Evolutionary conservation across 176 grass and related monocot genomes (phyloP), one percentile per base, ranked within the genome.

Genomic region (Musa itinerans): DNA sequence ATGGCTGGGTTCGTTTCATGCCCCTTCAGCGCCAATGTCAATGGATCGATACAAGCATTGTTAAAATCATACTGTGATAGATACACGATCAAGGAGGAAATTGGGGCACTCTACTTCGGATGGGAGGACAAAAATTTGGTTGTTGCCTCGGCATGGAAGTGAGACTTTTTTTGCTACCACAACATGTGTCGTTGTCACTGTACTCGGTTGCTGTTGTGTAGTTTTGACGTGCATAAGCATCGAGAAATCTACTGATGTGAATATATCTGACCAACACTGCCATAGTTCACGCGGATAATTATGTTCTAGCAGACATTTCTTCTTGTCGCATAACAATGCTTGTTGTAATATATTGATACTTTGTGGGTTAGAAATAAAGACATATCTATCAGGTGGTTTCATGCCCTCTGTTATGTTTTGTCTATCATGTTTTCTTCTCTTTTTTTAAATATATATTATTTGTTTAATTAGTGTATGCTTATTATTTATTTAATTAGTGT

Each of bases 101-200:
- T 65, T 56, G 90, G 86, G 24, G 82, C 86, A 5, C 90, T 97
- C 73, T 85, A 97, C 83, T 97, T 97, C 51, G 90, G 94, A 29
- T 97, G 90, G 94, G 90, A 92, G 54, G 90, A 91, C 82, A 97
- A 87, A 79, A 86, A 76, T 21, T 85, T 97, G 68, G 85, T 97
- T 51, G 86, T 97, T 62, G 83, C 90, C 72, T 93, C 94, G 0
- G 90, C 94, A n/a, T 93, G 94, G 94, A 87, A 72, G 76, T 97
- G 90, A 76, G 87, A 64, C 71, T 81, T 65, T 16, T 16, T 6
- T 11, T 26, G 22, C 21, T 11, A 2, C 20, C 1, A n/a, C 15
- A 54, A 2, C 68, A 29, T 13, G 12, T 22, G 11, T 65, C 12
- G 11, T 65, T 11, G 11, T 4, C 20, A 65, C 12, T 65, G 23